These are phyloP conservation scores for Penicillium herquei DNA, from an alignment of 495 filamentous ascomycete species.

Conservation along the genomic window DNA sequence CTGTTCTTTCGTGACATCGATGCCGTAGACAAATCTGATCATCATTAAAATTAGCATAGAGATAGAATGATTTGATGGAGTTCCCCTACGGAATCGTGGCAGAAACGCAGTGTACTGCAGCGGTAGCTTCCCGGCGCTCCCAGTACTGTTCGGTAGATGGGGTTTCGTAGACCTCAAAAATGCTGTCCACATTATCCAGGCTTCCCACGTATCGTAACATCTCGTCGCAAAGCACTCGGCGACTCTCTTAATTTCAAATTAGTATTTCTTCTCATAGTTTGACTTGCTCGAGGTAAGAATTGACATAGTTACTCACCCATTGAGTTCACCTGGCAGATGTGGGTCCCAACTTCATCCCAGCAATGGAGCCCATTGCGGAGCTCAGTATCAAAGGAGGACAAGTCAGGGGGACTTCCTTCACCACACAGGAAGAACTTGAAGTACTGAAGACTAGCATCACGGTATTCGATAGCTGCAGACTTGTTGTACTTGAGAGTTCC, in stretches of 20 bases:
- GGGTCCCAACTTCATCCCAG: neutral
- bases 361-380: neutral
- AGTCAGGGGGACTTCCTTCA: neutral
- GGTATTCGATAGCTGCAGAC: neutral
- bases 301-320: neutral
- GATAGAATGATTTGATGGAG: neutral
- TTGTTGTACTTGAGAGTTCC: neutral
- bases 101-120: neutral
- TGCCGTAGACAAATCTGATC: neutral
- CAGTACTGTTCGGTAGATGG: constrained; percentile 5
- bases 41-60: neutral
- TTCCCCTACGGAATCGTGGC: neutral
- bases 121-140: constrained; percentile 3
- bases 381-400: neutral
- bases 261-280: neutral
- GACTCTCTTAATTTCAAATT: neutral
- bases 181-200: constrained; percentile 7
- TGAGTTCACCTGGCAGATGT: neutral
- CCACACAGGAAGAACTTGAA: neutral
- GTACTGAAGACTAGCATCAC: constrained; percentile 1
- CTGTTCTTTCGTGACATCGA: neutral
- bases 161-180: constrained; percentile 1
- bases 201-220: constrained; percentile 8
- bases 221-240: neutral
- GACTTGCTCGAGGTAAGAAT: neutral